Evolutionary conservation across 495 filamentous ascomycete genomes (phyloP).

Genomic region (Aspergillus homomorphus): DNA sequence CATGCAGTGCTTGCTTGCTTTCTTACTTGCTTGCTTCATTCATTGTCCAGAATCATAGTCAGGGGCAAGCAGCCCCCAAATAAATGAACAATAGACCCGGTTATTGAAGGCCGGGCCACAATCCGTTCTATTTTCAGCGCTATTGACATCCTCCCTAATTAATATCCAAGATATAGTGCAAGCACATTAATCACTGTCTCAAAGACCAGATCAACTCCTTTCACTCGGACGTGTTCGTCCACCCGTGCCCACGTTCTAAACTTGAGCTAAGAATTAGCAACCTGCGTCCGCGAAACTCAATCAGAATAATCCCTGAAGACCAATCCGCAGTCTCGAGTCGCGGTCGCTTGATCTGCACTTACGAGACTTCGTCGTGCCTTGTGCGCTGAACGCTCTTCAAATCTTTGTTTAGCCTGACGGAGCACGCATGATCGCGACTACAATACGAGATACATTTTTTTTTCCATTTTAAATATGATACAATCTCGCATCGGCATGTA

Average conservation of each 20-base stretch:
- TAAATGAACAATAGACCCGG: background rate
- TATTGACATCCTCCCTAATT: background rate
- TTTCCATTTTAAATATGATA: background rate
- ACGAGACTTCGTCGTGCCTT: background rate
- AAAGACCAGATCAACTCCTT: background rate
- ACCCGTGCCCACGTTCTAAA: background rate
- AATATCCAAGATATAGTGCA: background rate
- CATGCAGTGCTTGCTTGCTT: background rate
- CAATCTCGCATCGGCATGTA: slow-evolving; percentile 27
- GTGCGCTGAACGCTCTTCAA: background rate
- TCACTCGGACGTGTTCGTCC: background rate
- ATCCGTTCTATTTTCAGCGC: background rate
- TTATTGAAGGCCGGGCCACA: background rate
- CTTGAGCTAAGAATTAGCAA: background rate
- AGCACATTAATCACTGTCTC: background rate
- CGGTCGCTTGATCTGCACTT: background rate
- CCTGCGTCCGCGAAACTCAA: background rate
- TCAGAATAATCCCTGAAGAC: background rate
- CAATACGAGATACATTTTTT: background rate
- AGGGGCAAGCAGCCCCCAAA: background rate
- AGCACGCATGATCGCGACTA: background rate
- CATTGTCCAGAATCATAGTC: background rate
- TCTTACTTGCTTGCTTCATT: background rate
- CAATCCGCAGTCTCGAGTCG: background rate
- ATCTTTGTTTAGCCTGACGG: too few species aligned